phyloP scores from a whole-genome alignment of 495 filamentous ascomycete species.

The Penicillium angulare region DNA sequence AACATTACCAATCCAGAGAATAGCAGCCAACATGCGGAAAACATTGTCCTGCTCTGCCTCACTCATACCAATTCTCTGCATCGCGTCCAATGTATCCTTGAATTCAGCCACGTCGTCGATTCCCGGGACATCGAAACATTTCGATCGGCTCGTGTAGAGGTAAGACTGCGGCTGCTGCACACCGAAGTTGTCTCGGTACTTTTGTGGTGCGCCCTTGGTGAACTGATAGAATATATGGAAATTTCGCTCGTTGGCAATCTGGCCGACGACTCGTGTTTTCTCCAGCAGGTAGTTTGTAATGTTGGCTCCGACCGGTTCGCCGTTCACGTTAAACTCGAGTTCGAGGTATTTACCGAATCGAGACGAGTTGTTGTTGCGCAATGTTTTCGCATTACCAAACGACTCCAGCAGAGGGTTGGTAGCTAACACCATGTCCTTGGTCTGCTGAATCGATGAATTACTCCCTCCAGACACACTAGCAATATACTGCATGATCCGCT shows the following conservation, averaged over 20 bases:
- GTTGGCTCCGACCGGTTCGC: constrained; percentile 92
- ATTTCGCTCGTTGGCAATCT: constrained; percentile 93
- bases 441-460: constrained; percentile 91
- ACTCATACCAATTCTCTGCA: constrained; percentile 87
- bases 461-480: constrained; percentile 89
- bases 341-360: constrained; percentile 98
- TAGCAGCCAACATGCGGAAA: constrained; percentile 90
- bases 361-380: constrained; percentile 98
- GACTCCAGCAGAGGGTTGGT: constrained; percentile 97
- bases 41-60: constrained; percentile 93
- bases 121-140: constrained; percentile 89
- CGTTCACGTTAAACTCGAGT: constrained; percentile 91
- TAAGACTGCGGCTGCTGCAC: constrained; percentile 92
- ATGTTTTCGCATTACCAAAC: constrained; percentile 96
- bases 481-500: constrained; percentile 99
- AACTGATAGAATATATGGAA: constrained; percentile 99
- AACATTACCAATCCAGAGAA: constrained; percentile 95
- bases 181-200: constrained; percentile 82
- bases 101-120: constrained; percentile 93
- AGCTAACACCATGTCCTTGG: constrained; percentile 97
- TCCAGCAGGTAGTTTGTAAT: constrained; percentile 98
- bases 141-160: constrained; percentile 89
- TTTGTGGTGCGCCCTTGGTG: constrained; percentile 85
- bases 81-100: constrained; percentile 85
- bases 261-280: constrained; percentile 92